Conservation (phyloP, 345 rosid genomes). For the Camelina sativa region DNA sequence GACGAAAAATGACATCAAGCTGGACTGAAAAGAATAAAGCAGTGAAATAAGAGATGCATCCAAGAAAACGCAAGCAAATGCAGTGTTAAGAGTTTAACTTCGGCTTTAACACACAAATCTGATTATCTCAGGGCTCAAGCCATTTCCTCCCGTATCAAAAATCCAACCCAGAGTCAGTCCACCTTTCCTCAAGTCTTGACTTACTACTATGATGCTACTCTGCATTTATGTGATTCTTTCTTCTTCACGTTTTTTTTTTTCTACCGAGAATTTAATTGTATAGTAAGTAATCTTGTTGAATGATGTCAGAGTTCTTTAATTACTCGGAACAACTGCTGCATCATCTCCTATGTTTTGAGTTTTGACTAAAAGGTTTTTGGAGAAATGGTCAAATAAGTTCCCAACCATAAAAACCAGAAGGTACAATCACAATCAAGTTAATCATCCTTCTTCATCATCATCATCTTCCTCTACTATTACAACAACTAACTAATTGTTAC, state of each 20-base stretch:
- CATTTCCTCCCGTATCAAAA: background rate
- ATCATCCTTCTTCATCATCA: constrained; percentile 18
- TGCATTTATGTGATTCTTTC: background rate
- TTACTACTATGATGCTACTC: background rate
- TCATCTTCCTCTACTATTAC: constrained; percentile 36
- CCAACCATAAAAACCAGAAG: constrained; percentile 18
- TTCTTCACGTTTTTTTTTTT: background rate
- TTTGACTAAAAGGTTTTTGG: constrained; percentile 18
- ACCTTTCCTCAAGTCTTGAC: background rate
- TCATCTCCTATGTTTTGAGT: background rate
- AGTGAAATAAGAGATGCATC: constrained; percentile 19
- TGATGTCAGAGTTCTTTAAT: constrained; percentile 3
- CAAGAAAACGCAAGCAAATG: background rate
- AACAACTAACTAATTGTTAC: constrained; percentile 38
- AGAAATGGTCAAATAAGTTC: constrained; percentile 23
- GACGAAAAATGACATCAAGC: constrained; percentile 35
- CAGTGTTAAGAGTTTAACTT: background rate
- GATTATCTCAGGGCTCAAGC: background rate
- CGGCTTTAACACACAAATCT: background rate
- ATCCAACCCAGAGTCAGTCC: constrained; percentile 9
- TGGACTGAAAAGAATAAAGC: constrained; percentile 36
- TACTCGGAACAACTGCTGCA: background rate
- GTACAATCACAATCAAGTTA: constrained; percentile 28
- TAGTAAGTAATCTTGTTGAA: background rate
- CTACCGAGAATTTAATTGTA: background rate